Base-by-base conservation (phyloP, 164 flowering plant species). In the Nymphaea thermarum region DNA sequence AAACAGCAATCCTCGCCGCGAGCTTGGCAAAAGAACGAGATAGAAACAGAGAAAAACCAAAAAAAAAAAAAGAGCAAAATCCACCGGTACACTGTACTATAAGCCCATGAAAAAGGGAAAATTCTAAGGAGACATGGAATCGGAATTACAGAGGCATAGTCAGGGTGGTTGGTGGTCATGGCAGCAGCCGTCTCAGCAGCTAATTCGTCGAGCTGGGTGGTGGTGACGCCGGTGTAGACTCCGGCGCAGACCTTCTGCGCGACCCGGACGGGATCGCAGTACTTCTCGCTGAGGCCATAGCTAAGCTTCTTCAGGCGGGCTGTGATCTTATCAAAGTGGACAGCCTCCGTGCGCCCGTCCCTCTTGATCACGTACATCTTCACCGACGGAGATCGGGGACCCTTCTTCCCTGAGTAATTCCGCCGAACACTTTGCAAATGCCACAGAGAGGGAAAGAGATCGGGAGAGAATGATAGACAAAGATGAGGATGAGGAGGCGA, bases 171-270 rank as follows among this genome's bases (percentile, higher is more conserved):
- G 0, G 99, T 87, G 3, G 99, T 95, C 98, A 95, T 78, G 59
- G 97, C 97, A 64, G 98, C 97, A 7, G 98, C 91, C 25, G 99
- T 95, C 65, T 95, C 98, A 11, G 98, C 97, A 2, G 98, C 99
- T 71, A 95, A 77, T 71, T 92, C 98, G 78, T 92, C 97, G 67
- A 95, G 94, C 74, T 89, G 98, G 66, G 94, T 92, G 2, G 99
- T 92, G 60, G 99, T 95, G 44, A 92, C 96, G 44, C 98, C 99
- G 70, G 89, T 95, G 78, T 95, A 95, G 66, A 92, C 98, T 2
- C 99, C 99, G 47, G 97, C 96, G 67, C 98, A 92, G 55, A 92
- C 99, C 77, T 95, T 95, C 87, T 92, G 99, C 0, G 99, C 69
- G 36, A 95, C 98, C 2, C 89, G 84, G 14, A 92, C 96, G 0